phyloP scores from a whole-genome alignment of 345 rosid species.

The Aurinia saxatilis region DNA sequence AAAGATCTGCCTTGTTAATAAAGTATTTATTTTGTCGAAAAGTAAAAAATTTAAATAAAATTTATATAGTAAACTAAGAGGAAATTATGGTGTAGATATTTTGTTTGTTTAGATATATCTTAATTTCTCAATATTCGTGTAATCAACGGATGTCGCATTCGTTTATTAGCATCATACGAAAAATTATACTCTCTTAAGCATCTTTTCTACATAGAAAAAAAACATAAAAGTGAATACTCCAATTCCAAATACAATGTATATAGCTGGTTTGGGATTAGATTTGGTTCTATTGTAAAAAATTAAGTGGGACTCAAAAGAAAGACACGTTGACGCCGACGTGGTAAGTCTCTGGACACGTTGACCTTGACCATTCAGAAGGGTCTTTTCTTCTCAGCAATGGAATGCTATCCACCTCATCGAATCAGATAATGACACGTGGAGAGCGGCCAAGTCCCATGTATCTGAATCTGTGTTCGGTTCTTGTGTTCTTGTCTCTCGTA shows the following conservation, averaged over 20 bases:
- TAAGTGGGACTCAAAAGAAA: background rate
- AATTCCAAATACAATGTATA: constrained; percentile 23
- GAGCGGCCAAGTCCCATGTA: constrained; percentile 9
- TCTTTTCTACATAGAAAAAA: background rate
- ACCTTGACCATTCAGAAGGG: constrained; percentile 28
- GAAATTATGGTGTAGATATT: too few relatives aligned
- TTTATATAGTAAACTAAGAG: too few relatives aligned
- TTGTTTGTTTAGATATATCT: too few relatives aligned
- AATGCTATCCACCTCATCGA: constrained; percentile 13
- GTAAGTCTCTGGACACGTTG: constrained; percentile 21
- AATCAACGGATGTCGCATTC: background rate
- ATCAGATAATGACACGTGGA: constrained; percentile 12
- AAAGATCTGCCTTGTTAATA: too few relatives aligned
- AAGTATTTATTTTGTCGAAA: too few relatives aligned
- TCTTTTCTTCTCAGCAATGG: constrained; percentile 22
- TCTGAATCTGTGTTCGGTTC: constrained; percentile 13
- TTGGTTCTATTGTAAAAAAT: constrained; percentile 2
- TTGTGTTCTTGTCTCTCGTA: background rate
- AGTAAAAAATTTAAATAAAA: too few relatives aligned
- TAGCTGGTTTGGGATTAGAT: background rate
- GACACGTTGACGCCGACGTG: constrained; percentile 31
- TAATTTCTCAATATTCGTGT: too few relatives aligned
- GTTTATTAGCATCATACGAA: background rate
- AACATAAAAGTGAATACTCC: background rate
- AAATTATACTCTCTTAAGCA: background rate